phyloP scores from a whole-genome alignment of 768 basidiomycete genomes.

The Hypholoma sublateritium region DNA sequence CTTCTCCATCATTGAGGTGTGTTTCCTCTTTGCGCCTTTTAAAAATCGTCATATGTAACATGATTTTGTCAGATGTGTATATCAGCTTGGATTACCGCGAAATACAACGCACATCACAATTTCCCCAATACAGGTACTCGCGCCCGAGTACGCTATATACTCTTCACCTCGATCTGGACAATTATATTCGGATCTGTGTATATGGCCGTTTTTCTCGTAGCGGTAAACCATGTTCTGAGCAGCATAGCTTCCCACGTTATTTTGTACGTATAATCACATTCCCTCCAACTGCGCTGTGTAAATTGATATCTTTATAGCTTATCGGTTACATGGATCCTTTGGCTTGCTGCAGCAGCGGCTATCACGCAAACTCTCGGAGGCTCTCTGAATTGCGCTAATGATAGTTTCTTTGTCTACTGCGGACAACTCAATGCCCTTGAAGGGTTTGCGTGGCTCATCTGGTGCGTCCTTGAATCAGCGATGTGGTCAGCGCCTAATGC shows the following conservation, averaged over 20 bases:
- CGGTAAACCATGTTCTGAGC: constrained; percentile 48
- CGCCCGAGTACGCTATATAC: constrained; percentile 63
- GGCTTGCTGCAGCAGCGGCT: constrained; percentile 72
- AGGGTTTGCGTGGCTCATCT: constrained; percentile 75
- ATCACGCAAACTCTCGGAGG: constrained; percentile 69
- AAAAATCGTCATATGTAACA: neutral
- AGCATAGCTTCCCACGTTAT: constrained; percentile 64
- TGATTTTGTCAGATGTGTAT: constrained; percentile 51
- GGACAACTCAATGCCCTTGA: constrained; percentile 75
- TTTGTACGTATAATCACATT: constrained; percentile 48
- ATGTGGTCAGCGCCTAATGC: neutral
- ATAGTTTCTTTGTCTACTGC: constrained; percentile 58
- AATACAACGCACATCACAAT: constrained; percentile 58
- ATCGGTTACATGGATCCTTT: constrained; percentile 72
- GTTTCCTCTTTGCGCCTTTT: neutral
- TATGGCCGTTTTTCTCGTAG: constrained; percentile 53
- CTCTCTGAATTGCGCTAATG: constrained; percentile 61
- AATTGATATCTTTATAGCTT: constrained; percentile 39
- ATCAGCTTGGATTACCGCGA: constrained; percentile 69
- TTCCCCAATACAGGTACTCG: constrained; percentile 47
- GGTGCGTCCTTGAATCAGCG: constrained; percentile 40
- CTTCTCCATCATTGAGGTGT: constrained; percentile 66
- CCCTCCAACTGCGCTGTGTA: neutral
- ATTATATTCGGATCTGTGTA: constrained; percentile 52
- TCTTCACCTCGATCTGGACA: constrained; percentile 78